phyloP scores from a whole-genome alignment of 1,284 basidiomycete species.

The Pascua guehoae region DNA sequence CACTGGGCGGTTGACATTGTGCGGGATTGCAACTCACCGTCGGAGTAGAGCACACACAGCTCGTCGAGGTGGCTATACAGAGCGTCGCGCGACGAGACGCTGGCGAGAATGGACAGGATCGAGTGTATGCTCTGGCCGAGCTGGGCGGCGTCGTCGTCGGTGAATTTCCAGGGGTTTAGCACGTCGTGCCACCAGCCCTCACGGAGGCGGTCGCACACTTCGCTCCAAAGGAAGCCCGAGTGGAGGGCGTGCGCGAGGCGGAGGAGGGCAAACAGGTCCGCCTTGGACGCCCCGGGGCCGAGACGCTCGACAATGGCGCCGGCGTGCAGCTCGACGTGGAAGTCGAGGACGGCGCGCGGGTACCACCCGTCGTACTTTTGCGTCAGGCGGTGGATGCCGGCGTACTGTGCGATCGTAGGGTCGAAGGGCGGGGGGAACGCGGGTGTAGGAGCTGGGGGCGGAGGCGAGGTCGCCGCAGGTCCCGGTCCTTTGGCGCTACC shows the following conservation, averaged over 20 bases:
- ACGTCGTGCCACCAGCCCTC: slow-evolving; percentile 11
- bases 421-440: slow-evolving; percentile 8
- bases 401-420: slow-evolving; percentile 12
- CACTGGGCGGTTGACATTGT: too few species aligned
- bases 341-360: slow-evolving; percentile 17
- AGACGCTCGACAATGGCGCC: slow-evolving; percentile 7
- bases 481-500: background rate
- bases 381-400: slow-evolving; percentile 15
- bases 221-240: slow-evolving; percentile 10
- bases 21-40: slow-evolving; percentile 2
- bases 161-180: slow-evolving; percentile 17
- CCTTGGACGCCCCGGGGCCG: slow-evolving; percentile 4
- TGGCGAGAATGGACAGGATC: slow-evolving; percentile 13
- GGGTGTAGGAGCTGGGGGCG: background rate
- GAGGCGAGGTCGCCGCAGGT: background rate
- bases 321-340: slow-evolving; percentile 20
- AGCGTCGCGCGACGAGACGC: slow-evolving; percentile 2
- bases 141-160: slow-evolving; percentile 4
- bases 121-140: slow-evolving; percentile 11
- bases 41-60: slow-evolving; percentile 14
- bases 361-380: slow-evolving; percentile 20
- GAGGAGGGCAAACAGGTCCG: slow-evolving; percentile 12
- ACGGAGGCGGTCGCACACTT: slow-evolving; percentile 14
- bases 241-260: slow-evolving; percentile 14
- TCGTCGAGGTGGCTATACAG: slow-evolving; percentile 14